Conservation (phyloP, 495 filamentous ascomycete genomes). For the Talaromyces thailandensis region DNA sequence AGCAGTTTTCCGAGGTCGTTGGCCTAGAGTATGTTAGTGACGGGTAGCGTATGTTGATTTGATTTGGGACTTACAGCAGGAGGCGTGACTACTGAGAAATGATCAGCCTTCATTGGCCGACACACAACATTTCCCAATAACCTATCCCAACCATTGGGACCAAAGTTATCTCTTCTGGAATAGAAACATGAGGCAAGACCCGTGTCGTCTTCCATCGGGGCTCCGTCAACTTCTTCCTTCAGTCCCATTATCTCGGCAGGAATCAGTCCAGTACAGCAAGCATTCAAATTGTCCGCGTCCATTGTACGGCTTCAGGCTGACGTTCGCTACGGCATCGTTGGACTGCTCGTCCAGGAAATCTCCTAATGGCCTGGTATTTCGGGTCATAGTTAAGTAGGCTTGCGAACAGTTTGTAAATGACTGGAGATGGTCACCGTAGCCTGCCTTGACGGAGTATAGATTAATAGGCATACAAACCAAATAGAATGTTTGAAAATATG, state of each 20-base stretch:
- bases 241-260: not conserved
- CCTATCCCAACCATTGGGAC: not conserved
- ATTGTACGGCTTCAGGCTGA: not conserved
- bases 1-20: not conserved
- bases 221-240: not conserved
- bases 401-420: not conserved
- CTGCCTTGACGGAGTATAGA: not conserved
- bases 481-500: not conserved
- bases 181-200: not conserved
- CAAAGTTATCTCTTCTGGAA: not conserved
- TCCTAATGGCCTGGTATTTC: not conserved
- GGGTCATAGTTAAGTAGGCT: not conserved
- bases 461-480: not conserved
- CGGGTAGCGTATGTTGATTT: not conserved
- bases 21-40: not conserved
- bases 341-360: not conserved
- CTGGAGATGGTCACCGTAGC: not conserved
- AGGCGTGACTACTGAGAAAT: not conserved
- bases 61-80: not conserved
- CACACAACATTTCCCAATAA: not conserved
- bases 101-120: not conserved
- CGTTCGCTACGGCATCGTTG: not conserved
- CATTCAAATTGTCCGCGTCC: not conserved
- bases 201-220: not conserved
- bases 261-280: not conserved